Conservation (phyloP, 129 eudicot species). For the Saposhnikovia divaricata region DNA sequence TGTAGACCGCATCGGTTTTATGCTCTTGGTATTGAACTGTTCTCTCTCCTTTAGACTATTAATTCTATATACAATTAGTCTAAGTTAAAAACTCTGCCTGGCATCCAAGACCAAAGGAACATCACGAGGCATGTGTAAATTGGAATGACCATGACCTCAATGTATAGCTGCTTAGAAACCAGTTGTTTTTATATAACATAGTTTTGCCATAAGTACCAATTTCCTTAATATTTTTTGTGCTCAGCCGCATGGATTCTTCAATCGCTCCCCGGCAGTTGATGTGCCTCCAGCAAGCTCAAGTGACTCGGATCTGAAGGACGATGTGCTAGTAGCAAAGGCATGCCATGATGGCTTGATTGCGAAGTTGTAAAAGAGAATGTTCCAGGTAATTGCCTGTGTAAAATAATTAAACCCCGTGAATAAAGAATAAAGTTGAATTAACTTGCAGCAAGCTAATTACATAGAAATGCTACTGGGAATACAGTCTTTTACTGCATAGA, state of each 20-base stretch:
- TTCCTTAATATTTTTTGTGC: constrained; percentile 13
- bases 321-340: constrained; percentile 38
- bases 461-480: background rate
- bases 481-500: background rate
- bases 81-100: background rate
- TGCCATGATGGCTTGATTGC: constrained; percentile 40
- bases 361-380: constrained; percentile 30
- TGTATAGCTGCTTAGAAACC: background rate
- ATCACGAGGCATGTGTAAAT: background rate
- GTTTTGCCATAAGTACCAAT: background rate
- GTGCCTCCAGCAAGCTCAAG: constrained; percentile 47
- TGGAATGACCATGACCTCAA: background rate
- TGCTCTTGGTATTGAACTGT: constrained; percentile 42
- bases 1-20: constrained; percentile 64
- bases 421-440: background rate
- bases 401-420: background rate
- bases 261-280: constrained; percentile 66
- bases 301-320: constrained; percentile 48
- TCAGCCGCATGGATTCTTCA: constrained; percentile 73
- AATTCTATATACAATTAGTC: background rate
- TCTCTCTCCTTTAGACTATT: background rate
- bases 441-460: background rate
- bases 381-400: background rate
- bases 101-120: background rate
- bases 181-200: background rate